phyloP scores from a whole-genome alignment of 345 rosid species.

The Citrus sp. region DNA sequence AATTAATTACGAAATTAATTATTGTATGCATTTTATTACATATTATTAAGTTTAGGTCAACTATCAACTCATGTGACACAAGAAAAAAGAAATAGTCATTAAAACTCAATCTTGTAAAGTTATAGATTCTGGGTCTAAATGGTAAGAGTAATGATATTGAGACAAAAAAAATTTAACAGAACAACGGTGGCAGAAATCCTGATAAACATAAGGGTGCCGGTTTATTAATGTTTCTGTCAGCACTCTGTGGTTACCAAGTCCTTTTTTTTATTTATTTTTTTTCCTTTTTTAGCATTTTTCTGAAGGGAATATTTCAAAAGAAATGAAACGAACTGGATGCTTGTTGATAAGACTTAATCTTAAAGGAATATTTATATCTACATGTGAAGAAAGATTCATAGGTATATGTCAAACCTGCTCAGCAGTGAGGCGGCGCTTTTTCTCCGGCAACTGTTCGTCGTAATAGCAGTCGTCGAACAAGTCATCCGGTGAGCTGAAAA shows the following conservation, averaged over 20 bases:
- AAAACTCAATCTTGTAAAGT: too few relatives aligned
- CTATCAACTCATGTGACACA: neutral
- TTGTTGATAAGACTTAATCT: conserved; percentile 21
- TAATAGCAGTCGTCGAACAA: conserved; percentile 67
- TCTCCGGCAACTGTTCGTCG: conserved; percentile 78
- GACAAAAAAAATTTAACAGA: too few relatives aligned
- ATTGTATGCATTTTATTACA: too few relatives aligned
- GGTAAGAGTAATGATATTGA: too few relatives aligned
- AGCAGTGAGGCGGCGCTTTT: conserved; percentile 77
- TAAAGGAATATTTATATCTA: neutral
- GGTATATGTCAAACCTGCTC: conserved; percentile 49
- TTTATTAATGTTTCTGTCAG: too few relatives aligned
- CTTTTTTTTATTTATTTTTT: too few relatives aligned
- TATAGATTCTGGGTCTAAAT: too few relatives aligned
- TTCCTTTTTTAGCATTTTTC: too few relatives aligned
- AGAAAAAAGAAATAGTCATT: too few relatives aligned
- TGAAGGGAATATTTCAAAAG: neutral
- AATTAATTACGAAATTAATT: neutral
- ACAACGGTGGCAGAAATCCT: too few relatives aligned
- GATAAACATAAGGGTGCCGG: too few relatives aligned
- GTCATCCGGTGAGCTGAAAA: conserved; percentile 70
- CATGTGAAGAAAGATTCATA: neutral
- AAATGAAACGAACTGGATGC: conserved; percentile 25
- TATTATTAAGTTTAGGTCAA: neutral
- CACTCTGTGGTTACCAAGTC: too few relatives aligned